These are phyloP conservation scores for Flammula alnicola DNA, from an alignment of 1,284 basidiomycete species.

Conservation along the genomic window DNA sequence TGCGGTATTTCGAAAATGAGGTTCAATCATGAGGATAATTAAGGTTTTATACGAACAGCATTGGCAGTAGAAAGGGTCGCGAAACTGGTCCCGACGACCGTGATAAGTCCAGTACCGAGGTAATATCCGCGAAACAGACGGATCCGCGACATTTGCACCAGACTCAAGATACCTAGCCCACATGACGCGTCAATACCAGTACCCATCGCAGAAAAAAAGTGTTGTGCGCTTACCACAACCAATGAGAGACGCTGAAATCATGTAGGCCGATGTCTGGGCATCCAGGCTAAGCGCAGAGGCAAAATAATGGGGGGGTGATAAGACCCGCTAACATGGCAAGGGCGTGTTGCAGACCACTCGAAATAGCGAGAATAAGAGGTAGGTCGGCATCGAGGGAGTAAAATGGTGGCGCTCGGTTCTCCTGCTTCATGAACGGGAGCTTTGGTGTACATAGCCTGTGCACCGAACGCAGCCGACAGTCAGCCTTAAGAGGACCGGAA, in stretches of 20 bases:
- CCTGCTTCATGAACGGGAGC: conserved; percentile 55
- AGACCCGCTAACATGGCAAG: conserved; percentile 83
- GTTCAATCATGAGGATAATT: not conserved
- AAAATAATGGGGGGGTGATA: conserved; percentile 86
- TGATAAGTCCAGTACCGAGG: conserved; percentile 79
- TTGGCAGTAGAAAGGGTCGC: conserved; percentile 79
- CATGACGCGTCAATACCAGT: not conserved
- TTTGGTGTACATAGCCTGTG: conserved; percentile 63
- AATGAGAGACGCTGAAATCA: conserved; percentile 84
- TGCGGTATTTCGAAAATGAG: conserved; percentile 14
- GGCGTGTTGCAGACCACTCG: conserved; percentile 77
- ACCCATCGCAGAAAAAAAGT: no score
- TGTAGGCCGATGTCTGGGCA: conserved; percentile 65
- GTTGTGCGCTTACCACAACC: no score
- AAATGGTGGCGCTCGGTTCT: conserved; percentile 62
- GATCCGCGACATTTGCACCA: conserved; percentile 77
- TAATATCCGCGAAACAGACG: conserved; percentile 65
- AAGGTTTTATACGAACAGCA: conserved; percentile 58
- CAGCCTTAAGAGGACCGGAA: no score
- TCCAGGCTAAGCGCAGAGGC: conserved; percentile 66
- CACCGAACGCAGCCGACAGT: not conserved
- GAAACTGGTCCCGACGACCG: conserved; percentile 88
- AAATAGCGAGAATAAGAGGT: conserved; percentile 70
- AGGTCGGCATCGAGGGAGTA: conserved; percentile 73
- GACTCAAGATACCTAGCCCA: conserved; percentile 67